Conservation (phyloP, 1,284 basidiomycete species). For the Ustilago shanxiensis region DNA sequence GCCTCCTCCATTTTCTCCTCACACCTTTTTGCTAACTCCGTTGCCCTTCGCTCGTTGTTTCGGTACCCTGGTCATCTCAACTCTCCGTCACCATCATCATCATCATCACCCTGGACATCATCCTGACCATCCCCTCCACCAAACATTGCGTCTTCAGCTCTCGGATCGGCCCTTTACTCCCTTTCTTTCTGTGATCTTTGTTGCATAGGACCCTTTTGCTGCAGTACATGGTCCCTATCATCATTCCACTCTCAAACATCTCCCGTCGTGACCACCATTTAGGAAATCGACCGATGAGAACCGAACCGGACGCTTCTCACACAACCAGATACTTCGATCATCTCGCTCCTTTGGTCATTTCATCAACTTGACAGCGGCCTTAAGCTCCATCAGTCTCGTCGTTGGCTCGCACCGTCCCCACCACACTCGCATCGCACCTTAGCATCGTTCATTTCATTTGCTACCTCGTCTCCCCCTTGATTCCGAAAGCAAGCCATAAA, state of each 20-base stretch:
- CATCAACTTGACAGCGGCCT: not conserved
- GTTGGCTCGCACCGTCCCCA: slow-evolving; percentile 25
- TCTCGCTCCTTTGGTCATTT: slow-evolving; percentile 12
- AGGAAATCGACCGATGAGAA: slow-evolving; percentile 13
- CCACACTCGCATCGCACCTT: not conserved
- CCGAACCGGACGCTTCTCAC: slow-evolving; percentile 4
- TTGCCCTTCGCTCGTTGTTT: not conserved
- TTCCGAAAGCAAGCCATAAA: not conserved
- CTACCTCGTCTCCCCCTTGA: not conserved
- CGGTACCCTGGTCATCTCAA: not conserved
- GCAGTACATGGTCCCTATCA: slow-evolving; percentile 1
- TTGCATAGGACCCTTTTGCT: not conserved
- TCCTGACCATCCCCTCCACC: too few relatives aligned
- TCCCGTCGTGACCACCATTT: not conserved
- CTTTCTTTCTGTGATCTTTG: not conserved
- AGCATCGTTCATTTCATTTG: not conserved
- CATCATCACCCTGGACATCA: not conserved
- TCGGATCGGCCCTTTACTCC: not conserved
- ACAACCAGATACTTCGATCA: not conserved
- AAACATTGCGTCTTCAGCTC: too few relatives aligned
- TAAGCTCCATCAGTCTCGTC: slow-evolving; percentile 7
- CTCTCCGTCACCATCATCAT: slow-evolving; percentile 2
- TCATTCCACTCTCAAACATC: not conserved
- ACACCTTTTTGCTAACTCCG: not conserved
- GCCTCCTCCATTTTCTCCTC: not conserved